Conservation (phyloP, 768 basidiomycete genomes). For the Lanmaoa rubissima region DNA sequence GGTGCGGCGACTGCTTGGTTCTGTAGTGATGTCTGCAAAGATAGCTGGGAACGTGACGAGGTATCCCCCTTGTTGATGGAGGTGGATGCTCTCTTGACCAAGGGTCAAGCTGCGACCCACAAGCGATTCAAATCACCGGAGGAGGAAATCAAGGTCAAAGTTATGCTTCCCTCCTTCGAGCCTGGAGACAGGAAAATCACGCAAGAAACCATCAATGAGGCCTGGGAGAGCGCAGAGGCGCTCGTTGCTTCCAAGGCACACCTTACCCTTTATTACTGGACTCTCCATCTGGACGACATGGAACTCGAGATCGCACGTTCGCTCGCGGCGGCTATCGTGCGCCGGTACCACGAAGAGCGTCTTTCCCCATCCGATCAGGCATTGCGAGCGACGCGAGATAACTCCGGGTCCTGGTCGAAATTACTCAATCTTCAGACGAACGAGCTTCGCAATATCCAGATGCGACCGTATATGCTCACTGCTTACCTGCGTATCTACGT, state of each 20-base stretch:
- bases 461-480: constrained; percentile 49
- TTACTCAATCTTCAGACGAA: constrained; percentile 57
- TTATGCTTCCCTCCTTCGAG: constrained; percentile 14
- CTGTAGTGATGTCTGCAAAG: constrained; percentile 49
- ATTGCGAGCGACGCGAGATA: not conserved
- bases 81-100: constrained; percentile 38
- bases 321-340: constrained; percentile 50
- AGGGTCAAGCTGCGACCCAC: constrained; percentile 28
- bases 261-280: constrained; percentile 24
- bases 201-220: constrained; percentile 39
- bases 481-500: constrained; percentile 54
- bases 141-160: constrained; percentile 23
- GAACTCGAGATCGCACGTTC: constrained; percentile 60
- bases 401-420: constrained; percentile 40
- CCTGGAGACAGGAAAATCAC: constrained; percentile 30
- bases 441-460: constrained; percentile 46
- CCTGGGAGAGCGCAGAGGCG: constrained; percentile 46
- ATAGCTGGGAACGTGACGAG: constrained; percentile 41
- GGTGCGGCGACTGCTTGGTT: constrained; percentile 51
- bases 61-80: constrained; percentile 31
- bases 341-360: constrained; percentile 34
- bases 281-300: constrained; percentile 44
- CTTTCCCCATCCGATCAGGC: constrained; percentile 8
- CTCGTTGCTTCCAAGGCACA: constrained; percentile 23
- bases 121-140: constrained; percentile 27